A percentile compares a stretch with the other conserved stretches of the same genome.
Evolutionary conservation across 2,329 filamentous ascomycete genomes (phyloP).

Genomic region (Cladosporium sp.): DNA sequence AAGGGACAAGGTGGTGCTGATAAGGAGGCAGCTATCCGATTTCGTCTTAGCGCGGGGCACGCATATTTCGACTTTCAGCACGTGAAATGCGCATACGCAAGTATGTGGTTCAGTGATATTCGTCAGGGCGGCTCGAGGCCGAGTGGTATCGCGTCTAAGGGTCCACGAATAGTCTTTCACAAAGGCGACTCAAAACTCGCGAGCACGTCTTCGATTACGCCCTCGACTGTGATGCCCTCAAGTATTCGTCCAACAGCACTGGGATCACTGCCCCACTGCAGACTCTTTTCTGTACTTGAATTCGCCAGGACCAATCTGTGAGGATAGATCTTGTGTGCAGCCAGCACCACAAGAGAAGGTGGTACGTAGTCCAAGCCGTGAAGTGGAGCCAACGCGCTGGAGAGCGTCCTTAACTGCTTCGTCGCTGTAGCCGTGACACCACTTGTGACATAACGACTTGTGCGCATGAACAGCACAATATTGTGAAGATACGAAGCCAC

Average conservation of each 20-base stretch:
- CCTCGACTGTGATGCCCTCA: slow-evolving; percentile 58
- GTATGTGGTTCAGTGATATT: not conserved
- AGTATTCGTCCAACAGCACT: slow-evolving; percentile 69
- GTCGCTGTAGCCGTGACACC: slow-evolving; percentile 80
- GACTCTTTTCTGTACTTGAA: slow-evolving; percentile 75
- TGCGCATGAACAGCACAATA: slow-evolving; percentile 79
- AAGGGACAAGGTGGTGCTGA: not conserved
- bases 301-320: slow-evolving; percentile 75
- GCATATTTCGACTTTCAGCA: not conserved
- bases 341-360: slow-evolving; percentile 79
- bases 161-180: slow-evolving; percentile 25
- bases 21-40: slow-evolving; percentile 1
- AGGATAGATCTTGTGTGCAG: slow-evolving; percentile 81
- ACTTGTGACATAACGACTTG: slow-evolving; percentile 80
- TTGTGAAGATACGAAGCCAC: slow-evolving; percentile 84
- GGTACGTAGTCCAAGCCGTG: slow-evolving; percentile 80
- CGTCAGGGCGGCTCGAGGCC: not conserved
- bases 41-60: slow-evolving; percentile 15
- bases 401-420: slow-evolving; percentile 63
- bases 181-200: slow-evolving; percentile 59
- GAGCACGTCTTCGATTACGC: slow-evolving; percentile 62
- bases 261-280: slow-evolving; percentile 88
- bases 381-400: slow-evolving; percentile 72
- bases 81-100: not conserved
- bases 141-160: not conserved